Percentiles rank a stretch among this genome's conserved stretches.
phyloP scores from a whole-genome alignment of 768 basidiomycete species.

The Leccinum aurantiacum region DNA sequence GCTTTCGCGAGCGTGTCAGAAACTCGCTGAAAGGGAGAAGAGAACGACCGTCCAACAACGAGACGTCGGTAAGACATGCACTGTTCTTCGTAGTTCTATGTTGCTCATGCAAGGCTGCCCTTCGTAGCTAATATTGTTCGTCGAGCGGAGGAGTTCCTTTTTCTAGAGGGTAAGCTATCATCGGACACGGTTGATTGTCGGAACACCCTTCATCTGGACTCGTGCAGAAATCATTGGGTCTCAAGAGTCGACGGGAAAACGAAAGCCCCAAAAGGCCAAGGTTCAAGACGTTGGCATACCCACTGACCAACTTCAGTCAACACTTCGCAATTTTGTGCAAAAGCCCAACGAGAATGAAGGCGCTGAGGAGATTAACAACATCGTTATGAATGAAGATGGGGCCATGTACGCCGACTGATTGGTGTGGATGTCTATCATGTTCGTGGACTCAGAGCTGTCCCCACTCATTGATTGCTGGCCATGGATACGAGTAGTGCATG shows the following conservation, averaged over 20 bases:
- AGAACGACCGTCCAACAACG: constrained; percentile 73
- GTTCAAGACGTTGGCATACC: constrained; percentile 12
- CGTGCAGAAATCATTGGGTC: constrained; percentile 58
- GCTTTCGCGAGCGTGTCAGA: constrained; percentile 69
- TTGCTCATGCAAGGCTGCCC: neutral
- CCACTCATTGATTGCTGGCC: neutral
- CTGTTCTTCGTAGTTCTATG: neutral
- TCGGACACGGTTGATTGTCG: neutral
- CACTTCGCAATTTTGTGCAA: constrained; percentile 52
- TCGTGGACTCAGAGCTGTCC: neutral
- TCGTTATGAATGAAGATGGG: constrained; percentile 61
- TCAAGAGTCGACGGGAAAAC: constrained; percentile 46
- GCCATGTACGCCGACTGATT: constrained; percentile 48
- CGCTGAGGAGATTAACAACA: constrained; percentile 29
- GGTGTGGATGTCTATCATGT: neutral
- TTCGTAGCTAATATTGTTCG: constrained; percentile 59
- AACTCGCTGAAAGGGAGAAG: constrained; percentile 67
- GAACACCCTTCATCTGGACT: neutral
- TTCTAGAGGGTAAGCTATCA: constrained; percentile 61
- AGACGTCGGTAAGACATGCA: constrained; percentile 63
- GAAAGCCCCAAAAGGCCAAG: constrained; percentile 38
- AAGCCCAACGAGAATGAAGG: constrained; percentile 26
- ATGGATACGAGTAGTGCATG: neutral
- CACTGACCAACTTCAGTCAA: constrained; percentile 30
- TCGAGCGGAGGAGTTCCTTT: constrained; percentile 72